phyloP scores from a whole-genome alignment of 768 basidiomycete genomes.

The Mycena kentingensis region DNA sequence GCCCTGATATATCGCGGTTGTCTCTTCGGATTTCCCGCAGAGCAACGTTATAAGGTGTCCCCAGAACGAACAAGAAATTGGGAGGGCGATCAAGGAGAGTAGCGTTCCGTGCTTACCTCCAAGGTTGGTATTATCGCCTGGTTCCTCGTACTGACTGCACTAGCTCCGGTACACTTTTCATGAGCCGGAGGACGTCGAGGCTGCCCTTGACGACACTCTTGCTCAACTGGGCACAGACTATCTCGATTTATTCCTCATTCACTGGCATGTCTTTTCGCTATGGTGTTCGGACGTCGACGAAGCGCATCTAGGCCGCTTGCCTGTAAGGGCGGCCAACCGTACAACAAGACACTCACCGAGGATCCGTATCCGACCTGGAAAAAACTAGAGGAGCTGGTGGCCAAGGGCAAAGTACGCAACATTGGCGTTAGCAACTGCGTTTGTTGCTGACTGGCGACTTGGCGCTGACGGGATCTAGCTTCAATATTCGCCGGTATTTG shows the following conservation, averaged over 20 bases:
- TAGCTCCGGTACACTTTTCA: slow-evolving; percentile 82
- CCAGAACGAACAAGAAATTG: slow-evolving; percentile 75
- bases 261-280: slow-evolving; percentile 52
- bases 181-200: slow-evolving; percentile 69
- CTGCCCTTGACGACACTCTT: slow-evolving; percentile 66
- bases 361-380: slow-evolving; percentile 81
- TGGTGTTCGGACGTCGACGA: neutral
- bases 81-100: slow-evolving; percentile 59
- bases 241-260: slow-evolving; percentile 80
- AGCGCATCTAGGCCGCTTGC: slow-evolving; percentile 59
- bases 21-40: neutral
- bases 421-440: slow-evolving; percentile 84
- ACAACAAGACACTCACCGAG: slow-evolving; percentile 61
- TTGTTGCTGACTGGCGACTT: slow-evolving; percentile 10
- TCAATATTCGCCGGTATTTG: slow-evolving; percentile 58
- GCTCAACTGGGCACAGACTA: slow-evolving; percentile 63
- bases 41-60: neutral
- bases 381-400: slow-evolving; percentile 76
- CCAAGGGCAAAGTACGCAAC: slow-evolving; percentile 73
- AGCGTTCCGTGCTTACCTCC: slow-evolving; percentile 64
- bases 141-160: too few species aligned
- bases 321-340: slow-evolving; percentile 51
- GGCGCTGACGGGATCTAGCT: slow-evolving; percentile 36
- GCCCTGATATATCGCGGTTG: slow-evolving; percentile 65
- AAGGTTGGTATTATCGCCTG: slow-evolving; percentile 36